phyloP scores from a whole-genome alignment of 345 rosid genomes.

The Linum tenue region DNA sequence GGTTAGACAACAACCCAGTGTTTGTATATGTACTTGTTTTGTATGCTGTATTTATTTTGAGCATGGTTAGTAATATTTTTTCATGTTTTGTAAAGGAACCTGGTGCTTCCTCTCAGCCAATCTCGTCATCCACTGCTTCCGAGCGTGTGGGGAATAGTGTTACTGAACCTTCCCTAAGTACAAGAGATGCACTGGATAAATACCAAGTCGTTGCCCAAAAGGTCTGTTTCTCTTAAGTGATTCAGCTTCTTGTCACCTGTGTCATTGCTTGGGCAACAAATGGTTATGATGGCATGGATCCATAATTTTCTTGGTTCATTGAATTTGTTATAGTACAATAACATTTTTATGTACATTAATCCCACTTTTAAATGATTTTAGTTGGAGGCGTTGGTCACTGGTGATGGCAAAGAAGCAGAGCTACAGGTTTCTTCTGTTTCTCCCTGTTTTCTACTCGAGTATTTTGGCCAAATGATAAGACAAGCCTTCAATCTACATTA shows the following conservation, averaged over 20 bases:
- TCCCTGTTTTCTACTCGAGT: not conserved
- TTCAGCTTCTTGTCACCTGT: not conserved
- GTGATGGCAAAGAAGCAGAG: slow-evolving; percentile 66
- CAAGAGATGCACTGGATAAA: slow-evolving; percentile 90
- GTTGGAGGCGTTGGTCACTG: slow-evolving; percentile 73
- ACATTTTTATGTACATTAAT: slow-evolving; percentile 16
- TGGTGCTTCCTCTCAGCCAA: slow-evolving; percentile 39
- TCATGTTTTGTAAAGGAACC: slow-evolving; percentile 29
- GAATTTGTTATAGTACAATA: not conserved
- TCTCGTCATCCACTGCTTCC: slow-evolving; percentile 41
- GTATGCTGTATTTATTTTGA: not conserved
- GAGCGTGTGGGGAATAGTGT: slow-evolving; percentile 52
- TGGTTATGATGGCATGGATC: not conserved
- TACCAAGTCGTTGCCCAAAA: slow-evolving; percentile 74
- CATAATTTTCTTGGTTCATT: not conserved
- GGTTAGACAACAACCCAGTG: slow-evolving; percentile 24
- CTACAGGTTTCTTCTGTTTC: slow-evolving; percentile 51
- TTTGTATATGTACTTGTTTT: slow-evolving; percentile 4
- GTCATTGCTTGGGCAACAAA: not conserved
- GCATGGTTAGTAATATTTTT: slow-evolving; percentile 10
- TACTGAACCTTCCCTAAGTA: slow-evolving; percentile 60
- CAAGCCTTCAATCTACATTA: not conserved
- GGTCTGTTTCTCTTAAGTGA: slow-evolving; percentile 29
- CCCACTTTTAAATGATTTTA: slow-evolving; percentile 28
- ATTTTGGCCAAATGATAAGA: not conserved